Evolutionary conservation across 2,329 filamentous ascomycete species (phyloP), one percentile per base, ranked within the genome.

Genomic region (Diaporthe nobilis): DNA sequence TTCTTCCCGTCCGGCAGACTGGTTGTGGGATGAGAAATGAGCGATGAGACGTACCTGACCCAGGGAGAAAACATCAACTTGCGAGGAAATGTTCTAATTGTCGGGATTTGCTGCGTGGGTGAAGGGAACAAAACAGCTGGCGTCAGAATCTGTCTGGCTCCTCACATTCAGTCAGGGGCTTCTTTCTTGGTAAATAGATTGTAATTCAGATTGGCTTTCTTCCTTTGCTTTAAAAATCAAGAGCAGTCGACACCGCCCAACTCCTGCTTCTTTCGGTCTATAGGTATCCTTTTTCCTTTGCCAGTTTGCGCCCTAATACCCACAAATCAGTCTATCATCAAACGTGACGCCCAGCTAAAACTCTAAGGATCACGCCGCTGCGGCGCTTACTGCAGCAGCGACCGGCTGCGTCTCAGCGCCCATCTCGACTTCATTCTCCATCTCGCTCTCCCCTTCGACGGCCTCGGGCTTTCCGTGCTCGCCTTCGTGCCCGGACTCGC

Each of bases 351-450:
- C 9, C 47, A 10, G 31, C 13, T 31, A 15, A 47, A 25, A 25
- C 20, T 17, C 22, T 7, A 44, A 8, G 25, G 13, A 28, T 67
- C 31, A 76, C 37, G 68, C 53, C 20, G 42, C 44, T 15, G 75
- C 34, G 7, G 34, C 49, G 51, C 57, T 67, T 15, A 57, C 20
- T 13, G 37, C 17, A 9, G 20, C 4, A n/a, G 67, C 34, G 17
- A 37, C 37, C 20, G 71, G 31, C n/a, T 65, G 65, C n/a, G 68
- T 68, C 17, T 68, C 53, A 22, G 72, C 74, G 17, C 74, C 76
- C 63, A 71, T 75, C 76, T 85, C 85, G 20, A 85, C 82, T 31
- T 83, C 81, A 12, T 77, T 79, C 34, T 83, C 83, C 82, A 85
- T 85, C 28, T 79, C 79, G n/a, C 80, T 79, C 76, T 85, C 84